Evolutionary conservation across 345 rosid species (phyloP), one percentile per base, ranked within the genome.

Genomic region (Acer campestre): DNA sequence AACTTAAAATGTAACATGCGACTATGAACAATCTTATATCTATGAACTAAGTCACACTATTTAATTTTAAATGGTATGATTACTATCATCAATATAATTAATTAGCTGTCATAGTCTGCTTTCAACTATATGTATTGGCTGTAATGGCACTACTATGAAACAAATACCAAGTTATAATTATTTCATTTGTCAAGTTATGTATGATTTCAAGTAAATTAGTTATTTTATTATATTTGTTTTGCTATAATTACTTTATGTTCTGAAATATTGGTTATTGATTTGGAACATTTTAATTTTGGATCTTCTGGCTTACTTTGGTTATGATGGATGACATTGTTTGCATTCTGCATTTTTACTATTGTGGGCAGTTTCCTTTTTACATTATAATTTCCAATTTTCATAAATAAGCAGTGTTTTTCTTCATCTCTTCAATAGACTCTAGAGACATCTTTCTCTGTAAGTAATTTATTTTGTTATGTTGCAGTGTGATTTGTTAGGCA

Each of bases 401-500:
- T n/a, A 13, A 22, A 44, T 3, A 16, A 16, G 25, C 58, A 62
- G 13, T 27, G 20, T 49, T 51, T 20, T 29, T 12, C 49, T 27
- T 35, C n/a, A 8, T 51, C 40, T 35, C 25, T 10, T 27, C 66
- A 56, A 20, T 44, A 49, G 25, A 70, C 29, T 16, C 16, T 23
- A 29, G 22, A 27, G 27, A 22, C 14, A 68, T 74, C n/a, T 35
- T 62, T 67, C 27, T 29, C 2, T 35, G 16, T 55, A 31, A n/a
- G 49, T 73, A n/a, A 55, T 49, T 61, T 73, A 11, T 80, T 49
- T 69, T 58, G 20, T 75, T 44, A 18, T 55, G 38, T 74, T 90
- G 87, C 93, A 97, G 99, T 97, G 97, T 81, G 97, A 94, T 82
- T 82, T 97, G 68, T 83, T 97, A 85, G 99, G 90, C 79, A 86